phyloP scores from a whole-genome alignment of 768 basidiomycete genomes.

The Boletus coccyginus region DNA sequence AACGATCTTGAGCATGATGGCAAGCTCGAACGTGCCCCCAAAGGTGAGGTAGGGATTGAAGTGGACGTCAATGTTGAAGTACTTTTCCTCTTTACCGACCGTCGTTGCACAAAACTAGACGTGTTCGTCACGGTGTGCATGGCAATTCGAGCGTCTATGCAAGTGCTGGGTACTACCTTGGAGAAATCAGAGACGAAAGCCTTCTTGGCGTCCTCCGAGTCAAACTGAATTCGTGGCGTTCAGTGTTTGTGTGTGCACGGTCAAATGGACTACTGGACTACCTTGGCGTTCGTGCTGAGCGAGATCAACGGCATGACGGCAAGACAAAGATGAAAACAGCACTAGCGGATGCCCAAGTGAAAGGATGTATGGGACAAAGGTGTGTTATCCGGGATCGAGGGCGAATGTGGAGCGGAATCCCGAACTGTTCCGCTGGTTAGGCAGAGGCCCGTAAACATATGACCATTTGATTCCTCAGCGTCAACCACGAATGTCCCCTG shows the following conservation, averaged over 20 bases:
- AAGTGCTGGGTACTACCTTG: slow-evolving; percentile 43
- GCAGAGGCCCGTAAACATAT: neutral
- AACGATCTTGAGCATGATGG: slow-evolving; percentile 58
- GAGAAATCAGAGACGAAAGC: slow-evolving; percentile 51
- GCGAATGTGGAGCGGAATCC: neutral
- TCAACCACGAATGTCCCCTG: neutral
- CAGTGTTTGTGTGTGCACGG: neutral
- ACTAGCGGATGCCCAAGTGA: neutral
- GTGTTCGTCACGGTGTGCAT: neutral
- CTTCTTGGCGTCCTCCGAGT: slow-evolving; percentile 30
- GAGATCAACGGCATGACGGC: slow-evolving; percentile 36
- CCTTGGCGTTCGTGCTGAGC: slow-evolving; percentile 39
- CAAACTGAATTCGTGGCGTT: slow-evolving; percentile 3
- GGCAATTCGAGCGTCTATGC: neutral
- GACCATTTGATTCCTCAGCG: neutral
- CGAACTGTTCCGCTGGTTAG: neutral
- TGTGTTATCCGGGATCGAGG: neutral
- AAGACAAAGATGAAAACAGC: neutral
- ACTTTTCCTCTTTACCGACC: slow-evolving; percentile 52
- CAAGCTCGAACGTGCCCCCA: slow-evolving; percentile 62
- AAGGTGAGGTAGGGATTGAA: slow-evolving; percentile 63
- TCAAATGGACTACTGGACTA: slow-evolving; percentile 5
- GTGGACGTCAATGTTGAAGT: slow-evolving; percentile 52
- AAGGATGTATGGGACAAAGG: neutral
- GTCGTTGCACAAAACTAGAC: slow-evolving; percentile 50